phyloP scores from a whole-genome alignment of 768 basidiomycete genomes.

The Dioszegia crocea region DNA sequence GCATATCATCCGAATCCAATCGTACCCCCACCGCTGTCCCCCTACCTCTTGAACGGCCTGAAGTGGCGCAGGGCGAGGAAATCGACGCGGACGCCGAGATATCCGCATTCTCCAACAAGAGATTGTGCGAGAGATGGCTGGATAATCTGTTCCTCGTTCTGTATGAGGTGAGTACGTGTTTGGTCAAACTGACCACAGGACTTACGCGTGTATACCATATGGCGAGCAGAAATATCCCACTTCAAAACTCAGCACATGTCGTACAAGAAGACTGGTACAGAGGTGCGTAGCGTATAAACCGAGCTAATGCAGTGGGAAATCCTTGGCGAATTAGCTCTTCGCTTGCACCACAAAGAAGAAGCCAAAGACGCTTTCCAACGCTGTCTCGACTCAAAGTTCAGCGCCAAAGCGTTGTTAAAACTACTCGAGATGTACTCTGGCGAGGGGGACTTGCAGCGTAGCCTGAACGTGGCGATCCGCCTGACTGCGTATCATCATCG shows the following conservation, averaged over 20 bases:
- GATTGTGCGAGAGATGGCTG: conserved; percentile 94
- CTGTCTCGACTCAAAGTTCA: conserved; percentile 82
- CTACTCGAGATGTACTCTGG: conserved; percentile 95
- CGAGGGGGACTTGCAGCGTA: conserved; percentile 86
- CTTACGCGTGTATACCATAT: conserved; percentile 96
- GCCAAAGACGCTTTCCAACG: conserved; percentile 97
- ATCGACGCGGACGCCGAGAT: too few relatives aligned
- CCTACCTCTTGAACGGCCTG: too few relatives aligned
- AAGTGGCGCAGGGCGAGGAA: too few relatives aligned
- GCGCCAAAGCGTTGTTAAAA: conserved; percentile 87
- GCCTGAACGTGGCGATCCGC: conserved; percentile 84
- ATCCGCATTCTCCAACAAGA: conserved; percentile 92
- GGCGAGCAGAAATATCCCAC: conserved; percentile 95
- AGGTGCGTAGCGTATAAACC: conserved; percentile 47
- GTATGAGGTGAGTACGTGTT: background rate
- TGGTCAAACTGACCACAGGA: conserved; percentile 68
- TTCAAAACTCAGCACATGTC: conserved; percentile 98
- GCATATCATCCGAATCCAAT: conserved; percentile 66
- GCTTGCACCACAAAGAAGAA: conserved; percentile 96
- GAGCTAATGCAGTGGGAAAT: conserved; percentile 71
- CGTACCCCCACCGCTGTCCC: conserved; percentile 12
- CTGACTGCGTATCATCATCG: conserved; percentile 81
- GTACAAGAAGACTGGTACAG: conserved; percentile 90
- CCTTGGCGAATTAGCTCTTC: conserved; percentile 82
- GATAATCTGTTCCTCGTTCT: conserved; percentile 65